A percentile compares a stretch with the other conserved stretches of the same genome.
These are phyloP conservation scores for Penstemon newberryi DNA, from an alignment of 257 asterid species.

Conservation along the genomic window DNA sequence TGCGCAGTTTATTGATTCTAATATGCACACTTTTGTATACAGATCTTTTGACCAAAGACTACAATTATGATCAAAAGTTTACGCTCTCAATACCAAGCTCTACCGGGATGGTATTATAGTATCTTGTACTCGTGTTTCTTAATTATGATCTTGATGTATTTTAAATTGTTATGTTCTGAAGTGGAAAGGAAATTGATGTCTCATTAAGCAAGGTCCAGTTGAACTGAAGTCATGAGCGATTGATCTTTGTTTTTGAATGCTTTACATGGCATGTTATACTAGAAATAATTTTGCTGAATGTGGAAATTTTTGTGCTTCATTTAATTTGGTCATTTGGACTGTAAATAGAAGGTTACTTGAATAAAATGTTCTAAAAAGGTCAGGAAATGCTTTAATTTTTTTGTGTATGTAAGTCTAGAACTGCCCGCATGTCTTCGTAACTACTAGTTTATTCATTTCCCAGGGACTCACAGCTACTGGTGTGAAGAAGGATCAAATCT, in stretches of 20 bases:
- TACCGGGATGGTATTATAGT: conserved; percentile 64
- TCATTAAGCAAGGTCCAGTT: conserved; percentile 1
- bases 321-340: background rate
- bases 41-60: conserved; percentile 85
- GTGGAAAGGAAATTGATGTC: background rate
- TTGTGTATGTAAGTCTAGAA: background rate
- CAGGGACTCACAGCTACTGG: conserved; percentile 88
- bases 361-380: background rate
- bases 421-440: conserved; percentile 10
- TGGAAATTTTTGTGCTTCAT: background rate
- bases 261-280: background rate
- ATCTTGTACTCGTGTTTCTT: conserved; percentile 19
- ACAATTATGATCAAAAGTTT: conserved; percentile 83
- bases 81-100: conserved; percentile 68
- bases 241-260: conserved; percentile 4
- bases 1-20: conserved; percentile 6
- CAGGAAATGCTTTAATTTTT: conserved; percentile 8
- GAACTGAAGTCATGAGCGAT: background rate
- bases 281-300: background rate
- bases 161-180: background rate
- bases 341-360: conserved; percentile 7
- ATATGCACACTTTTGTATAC: conserved; percentile 28
- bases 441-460: conserved; percentile 19
- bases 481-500: conserved; percentile 64
- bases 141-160: conserved; percentile 10